phyloP scores from a whole-genome alignment of 805 yeast species.

The Metschnikowia chrysomelidarum region DNA sequence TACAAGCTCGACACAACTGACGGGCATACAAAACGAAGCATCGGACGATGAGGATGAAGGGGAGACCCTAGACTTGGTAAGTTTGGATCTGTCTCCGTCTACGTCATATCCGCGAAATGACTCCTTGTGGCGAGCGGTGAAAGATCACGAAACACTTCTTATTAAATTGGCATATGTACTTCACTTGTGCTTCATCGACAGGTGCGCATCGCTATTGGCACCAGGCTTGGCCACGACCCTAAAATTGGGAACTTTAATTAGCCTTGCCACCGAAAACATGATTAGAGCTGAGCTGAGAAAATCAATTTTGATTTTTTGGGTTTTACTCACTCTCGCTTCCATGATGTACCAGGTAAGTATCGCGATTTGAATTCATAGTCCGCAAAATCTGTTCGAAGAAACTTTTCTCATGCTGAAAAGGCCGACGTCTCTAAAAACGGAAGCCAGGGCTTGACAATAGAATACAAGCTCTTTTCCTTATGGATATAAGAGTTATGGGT shows the following conservation, averaged over 20 bases:
- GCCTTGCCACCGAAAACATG: constrained; percentile 5
- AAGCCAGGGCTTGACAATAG: no score
- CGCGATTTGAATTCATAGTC: no score
- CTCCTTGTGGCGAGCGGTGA: no score
- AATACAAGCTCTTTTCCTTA: background rate
- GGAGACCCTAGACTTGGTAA: constrained; percentile 3
- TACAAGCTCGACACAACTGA: no score
- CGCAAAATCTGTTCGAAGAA: no score
- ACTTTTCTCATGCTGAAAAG: no score
- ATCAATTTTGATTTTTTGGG: constrained; percentile 2
- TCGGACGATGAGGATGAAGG: background rate
- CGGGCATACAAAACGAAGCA: background rate
- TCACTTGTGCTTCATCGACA: constrained; percentile 6
- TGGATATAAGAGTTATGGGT: constrained; percentile 14
- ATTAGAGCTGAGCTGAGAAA: constrained; percentile 1
- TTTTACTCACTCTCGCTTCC: no score
- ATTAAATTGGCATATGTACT: constrained; percentile 4
- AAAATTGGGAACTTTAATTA: constrained; percentile 2
- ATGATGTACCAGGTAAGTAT: no score
- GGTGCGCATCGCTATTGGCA: background rate
- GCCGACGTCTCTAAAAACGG: no score
- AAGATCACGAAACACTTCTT: background rate
- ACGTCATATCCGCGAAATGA: no score
- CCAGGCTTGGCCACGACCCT: background rate
- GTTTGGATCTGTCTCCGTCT: no score